Conservation (phyloP, 345 rosid genomes). For the Citrus australasica region DNA sequence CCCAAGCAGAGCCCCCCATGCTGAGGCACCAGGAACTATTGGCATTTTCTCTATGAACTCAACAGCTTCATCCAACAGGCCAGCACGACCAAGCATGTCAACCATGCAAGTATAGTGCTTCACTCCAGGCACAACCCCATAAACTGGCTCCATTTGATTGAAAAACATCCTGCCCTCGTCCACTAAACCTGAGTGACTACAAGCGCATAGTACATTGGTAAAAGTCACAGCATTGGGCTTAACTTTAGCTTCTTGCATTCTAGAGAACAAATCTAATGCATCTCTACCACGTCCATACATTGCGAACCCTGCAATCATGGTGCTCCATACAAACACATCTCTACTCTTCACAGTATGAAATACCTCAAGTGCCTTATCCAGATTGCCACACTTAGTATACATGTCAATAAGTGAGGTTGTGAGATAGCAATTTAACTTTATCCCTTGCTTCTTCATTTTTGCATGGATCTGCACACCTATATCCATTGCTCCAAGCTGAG, state of each 20-base stretch:
- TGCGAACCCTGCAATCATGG: slow-evolving; percentile 74
- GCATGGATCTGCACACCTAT: slow-evolving; percentile 52
- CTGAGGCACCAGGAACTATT: slow-evolving; percentile 44
- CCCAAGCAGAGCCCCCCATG: slow-evolving; percentile 75
- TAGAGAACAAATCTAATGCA: slow-evolving; percentile 50
- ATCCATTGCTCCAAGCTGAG: slow-evolving; percentile 63
- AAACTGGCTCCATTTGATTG: slow-evolving; percentile 41
- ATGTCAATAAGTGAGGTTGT: slow-evolving; percentile 68
- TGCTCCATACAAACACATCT: slow-evolving; percentile 72
- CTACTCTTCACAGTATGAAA: slow-evolving; percentile 41
- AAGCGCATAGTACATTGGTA: slow-evolving; percentile 61
- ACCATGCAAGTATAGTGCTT: slow-evolving; percentile 76
- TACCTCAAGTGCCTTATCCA: slow-evolving; percentile 61
- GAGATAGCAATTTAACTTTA: slow-evolving; percentile 50
- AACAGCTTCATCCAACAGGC: slow-evolving; percentile 60
- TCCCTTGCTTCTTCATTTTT: slow-evolving; percentile 42
- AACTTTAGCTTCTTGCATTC: slow-evolving; percentile 51
- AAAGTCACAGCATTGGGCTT: slow-evolving; percentile 67
- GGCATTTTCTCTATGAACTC: slow-evolving; percentile 62
- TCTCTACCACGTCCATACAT: slow-evolving; percentile 65
- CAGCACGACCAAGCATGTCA: slow-evolving; percentile 71
- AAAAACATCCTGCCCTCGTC: slow-evolving; percentile 53
- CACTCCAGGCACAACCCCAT: slow-evolving; percentile 53
- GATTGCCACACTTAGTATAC: slow-evolving; percentile 77
- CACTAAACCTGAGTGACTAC: slow-evolving; percentile 71